These are phyloP conservation scores for Coemansia erecta DNA, from an alignment of 192 early-diverging fungal species.

Conservation along the genomic window DNA sequence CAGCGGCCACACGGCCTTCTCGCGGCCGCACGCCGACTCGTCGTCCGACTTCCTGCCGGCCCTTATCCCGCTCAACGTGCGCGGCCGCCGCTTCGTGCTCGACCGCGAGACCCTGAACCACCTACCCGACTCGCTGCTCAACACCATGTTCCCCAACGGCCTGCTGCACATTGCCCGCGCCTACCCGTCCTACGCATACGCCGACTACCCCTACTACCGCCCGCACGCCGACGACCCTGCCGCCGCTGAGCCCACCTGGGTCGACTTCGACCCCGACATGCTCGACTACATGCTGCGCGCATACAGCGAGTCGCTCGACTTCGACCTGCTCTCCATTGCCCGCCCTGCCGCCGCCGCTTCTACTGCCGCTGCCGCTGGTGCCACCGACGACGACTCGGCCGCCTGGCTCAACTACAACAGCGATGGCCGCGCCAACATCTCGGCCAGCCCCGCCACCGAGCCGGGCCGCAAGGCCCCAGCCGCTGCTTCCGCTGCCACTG, in stretches of 20 bases:
- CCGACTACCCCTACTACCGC: conserved; percentile 32
- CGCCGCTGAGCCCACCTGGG: conserved; percentile 41
- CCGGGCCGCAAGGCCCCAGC: conserved; percentile 22
- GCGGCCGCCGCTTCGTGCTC: conserved; percentile 45
- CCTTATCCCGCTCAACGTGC: conserved; percentile 40
- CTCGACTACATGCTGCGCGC: conserved; percentile 28
- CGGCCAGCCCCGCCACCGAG: conserved; percentile 11
- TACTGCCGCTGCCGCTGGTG: too few relatives aligned
- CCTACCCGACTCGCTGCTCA: conserved; percentile 50
- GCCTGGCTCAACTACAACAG: conserved; percentile 41
- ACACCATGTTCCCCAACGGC: conserved; percentile 51
- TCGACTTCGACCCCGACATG: conserved; percentile 3
- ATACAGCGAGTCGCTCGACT: conserved; percentile 35
- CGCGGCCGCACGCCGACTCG: conserved; percentile 55
- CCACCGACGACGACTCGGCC: neutral
- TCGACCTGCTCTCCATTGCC: conserved; percentile 19
- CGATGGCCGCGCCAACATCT: conserved; percentile 33
- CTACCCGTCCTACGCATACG: conserved; percentile 28
- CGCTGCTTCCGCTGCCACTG: conserved; percentile 29
- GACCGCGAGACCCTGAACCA: conserved; percentile 55
- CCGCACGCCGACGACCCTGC: conserved; percentile 9
- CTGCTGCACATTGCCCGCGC: conserved; percentile 30
- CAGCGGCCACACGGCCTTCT: conserved; percentile 44
- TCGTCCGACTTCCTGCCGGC: conserved; percentile 40
- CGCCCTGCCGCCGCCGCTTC: too few relatives aligned